Percentiles rank a stretch among this genome's conserved stretches.
Evolutionary conservation across 495 filamentous ascomycete species (phyloP).

Genomic region (Aspergillus affinis): DNA sequence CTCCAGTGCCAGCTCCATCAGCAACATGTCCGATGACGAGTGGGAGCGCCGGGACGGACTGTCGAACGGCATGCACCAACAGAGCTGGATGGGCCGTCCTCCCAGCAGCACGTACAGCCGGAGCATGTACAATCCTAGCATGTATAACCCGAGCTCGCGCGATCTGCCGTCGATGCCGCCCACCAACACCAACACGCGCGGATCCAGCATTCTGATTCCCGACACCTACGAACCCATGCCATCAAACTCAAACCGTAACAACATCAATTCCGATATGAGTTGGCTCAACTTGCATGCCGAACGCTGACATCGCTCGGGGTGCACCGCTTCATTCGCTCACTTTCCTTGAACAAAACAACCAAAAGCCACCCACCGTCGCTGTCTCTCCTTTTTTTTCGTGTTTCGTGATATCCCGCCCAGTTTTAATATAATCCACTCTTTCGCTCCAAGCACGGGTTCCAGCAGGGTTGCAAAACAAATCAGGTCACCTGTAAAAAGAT

Average conservation of each 20-base stretch:
- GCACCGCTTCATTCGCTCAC: neutral
- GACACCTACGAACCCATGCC: slow-evolving; percentile 45
- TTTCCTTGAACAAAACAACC: neutral
- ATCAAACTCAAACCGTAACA: slow-evolving; percentile 18
- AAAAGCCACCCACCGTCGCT: neutral
- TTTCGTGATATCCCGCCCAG: neutral
- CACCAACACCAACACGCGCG: slow-evolving; percentile 31
- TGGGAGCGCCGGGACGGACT: slow-evolving; percentile 32
- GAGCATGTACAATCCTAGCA: slow-evolving; percentile 43
- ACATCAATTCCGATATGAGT: slow-evolving; percentile 64
- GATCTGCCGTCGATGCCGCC: slow-evolving; percentile 27
- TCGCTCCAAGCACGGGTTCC: slow-evolving; percentile 4
- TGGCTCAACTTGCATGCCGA: slow-evolving; percentile 65
- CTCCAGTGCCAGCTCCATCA: slow-evolving; percentile 58
- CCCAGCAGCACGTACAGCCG: slow-evolving; percentile 62
- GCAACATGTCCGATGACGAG: slow-evolving; percentile 53
- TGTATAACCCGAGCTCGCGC: slow-evolving; percentile 37
- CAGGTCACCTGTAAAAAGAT: slow-evolving; percentile 7
- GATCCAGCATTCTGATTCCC: slow-evolving; percentile 37
- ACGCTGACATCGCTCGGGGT: slow-evolving; percentile 19
- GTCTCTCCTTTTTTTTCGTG: neutral
- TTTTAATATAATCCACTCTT: slow-evolving; percentile 4
- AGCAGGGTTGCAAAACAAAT: neutral
- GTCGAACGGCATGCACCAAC: slow-evolving; percentile 41
- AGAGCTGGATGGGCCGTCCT: slow-evolving; percentile 49